Evolutionary conservation across 805 yeast species (phyloP).

Genomic region (Starmerella cellae): DNA sequence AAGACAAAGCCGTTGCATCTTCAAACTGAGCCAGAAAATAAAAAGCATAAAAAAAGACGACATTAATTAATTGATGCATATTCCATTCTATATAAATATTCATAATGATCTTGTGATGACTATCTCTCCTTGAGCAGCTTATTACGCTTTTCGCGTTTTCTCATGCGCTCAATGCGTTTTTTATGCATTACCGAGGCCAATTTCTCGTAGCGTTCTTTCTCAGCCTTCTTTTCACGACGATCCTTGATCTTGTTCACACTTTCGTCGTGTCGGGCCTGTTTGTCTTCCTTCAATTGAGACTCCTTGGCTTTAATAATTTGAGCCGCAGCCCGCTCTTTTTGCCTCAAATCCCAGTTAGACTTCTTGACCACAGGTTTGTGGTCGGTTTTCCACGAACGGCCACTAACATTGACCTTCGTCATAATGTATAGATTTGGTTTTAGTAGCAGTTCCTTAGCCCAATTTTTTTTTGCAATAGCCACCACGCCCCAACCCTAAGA

Average conservation of each 20-base stretch:
- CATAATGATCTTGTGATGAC: too few relatives aligned
- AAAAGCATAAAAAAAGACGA: neutral
- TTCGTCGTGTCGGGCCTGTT: constrained; percentile 43
- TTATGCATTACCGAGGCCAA: constrained; percentile 81
- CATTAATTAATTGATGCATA: neutral
- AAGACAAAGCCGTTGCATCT: too few relatives aligned
- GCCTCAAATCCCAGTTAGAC: constrained; percentile 50
- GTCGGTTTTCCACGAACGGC: constrained; percentile 30
- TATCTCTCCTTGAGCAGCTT: constrained; percentile 82
- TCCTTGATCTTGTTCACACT: constrained; percentile 38
- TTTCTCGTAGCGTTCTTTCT: constrained; percentile 73
- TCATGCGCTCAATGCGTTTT: constrained; percentile 79
- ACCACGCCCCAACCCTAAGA: too few relatives aligned
- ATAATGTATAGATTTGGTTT: constrained; percentile 2
- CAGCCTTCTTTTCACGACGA: constrained; percentile 69
- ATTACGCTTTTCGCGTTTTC: constrained; percentile 87
- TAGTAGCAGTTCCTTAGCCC: neutral
- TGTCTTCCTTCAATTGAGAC: constrained; percentile 65
- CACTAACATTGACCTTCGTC: constrained; percentile 25
- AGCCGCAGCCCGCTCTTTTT: constrained; percentile 52
- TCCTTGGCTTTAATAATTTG: constrained; percentile 55
- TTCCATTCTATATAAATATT: neutral
- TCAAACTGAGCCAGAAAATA: too few relatives aligned
- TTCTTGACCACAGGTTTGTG: constrained; percentile 29
- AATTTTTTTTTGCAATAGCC: neutral